Conservation (phyloP, 2,329 filamentous ascomycete species). For the Botrytis fabae region DNA sequence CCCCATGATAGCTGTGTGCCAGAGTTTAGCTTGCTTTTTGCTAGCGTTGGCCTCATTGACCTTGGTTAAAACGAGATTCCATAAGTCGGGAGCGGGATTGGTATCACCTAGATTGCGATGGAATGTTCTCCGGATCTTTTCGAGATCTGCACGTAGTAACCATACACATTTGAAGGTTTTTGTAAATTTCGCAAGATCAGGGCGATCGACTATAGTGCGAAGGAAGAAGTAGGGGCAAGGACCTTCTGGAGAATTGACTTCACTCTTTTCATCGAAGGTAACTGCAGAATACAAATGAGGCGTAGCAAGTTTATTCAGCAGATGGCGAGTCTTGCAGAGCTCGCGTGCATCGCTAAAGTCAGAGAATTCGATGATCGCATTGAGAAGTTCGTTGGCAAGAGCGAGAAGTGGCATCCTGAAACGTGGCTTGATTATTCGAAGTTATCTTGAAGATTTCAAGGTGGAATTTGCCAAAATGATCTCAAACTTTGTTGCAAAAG, state of each 20-base stretch:
- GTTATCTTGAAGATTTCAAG: too few relatives aligned
- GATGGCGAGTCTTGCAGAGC: constrained; percentile 41
- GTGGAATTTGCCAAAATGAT: not conserved
- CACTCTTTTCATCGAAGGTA: not conserved
- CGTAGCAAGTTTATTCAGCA: not conserved
- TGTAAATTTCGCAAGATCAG: constrained; percentile 12
- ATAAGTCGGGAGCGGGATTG: not conserved
- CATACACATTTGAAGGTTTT: not conserved
- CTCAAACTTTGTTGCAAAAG: not conserved
- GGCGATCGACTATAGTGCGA: not conserved
- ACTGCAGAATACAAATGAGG: not conserved
- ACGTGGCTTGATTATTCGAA: not conserved
- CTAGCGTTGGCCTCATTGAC: not conserved
- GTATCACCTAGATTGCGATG: not conserved
- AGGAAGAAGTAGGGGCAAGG: not conserved
- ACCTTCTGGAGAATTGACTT: not conserved
- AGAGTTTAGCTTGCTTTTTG: not conserved
- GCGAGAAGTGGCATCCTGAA: constrained; percentile 18
- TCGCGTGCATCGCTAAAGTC: constrained; percentile 46
- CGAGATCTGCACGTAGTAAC: not conserved
- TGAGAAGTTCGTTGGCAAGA: constrained; percentile 46
- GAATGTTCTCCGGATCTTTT: not conserved
- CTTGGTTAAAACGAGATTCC: not conserved
- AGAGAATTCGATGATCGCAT: constrained; percentile 45
- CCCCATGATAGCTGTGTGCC: not conserved